Percentiles rank a stretch among this genome's conserved stretches.
Evolutionary conservation across 106 monocot genomes (phyloP).

Genomic region (Dioscorea dumetorum): DNA sequence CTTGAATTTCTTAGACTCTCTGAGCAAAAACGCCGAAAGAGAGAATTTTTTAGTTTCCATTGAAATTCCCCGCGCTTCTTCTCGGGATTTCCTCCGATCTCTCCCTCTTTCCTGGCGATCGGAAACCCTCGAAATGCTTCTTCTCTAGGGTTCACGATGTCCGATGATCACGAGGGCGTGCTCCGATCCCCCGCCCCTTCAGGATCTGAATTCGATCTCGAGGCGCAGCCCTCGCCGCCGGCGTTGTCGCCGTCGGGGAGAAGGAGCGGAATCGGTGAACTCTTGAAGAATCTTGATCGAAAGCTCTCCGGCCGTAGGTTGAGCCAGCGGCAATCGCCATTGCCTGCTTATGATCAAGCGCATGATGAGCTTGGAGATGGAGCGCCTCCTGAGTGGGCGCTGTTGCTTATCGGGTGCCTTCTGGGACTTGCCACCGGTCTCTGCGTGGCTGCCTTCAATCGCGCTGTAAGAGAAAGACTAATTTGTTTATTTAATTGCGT

Average conservation of each 20-base stretch:
- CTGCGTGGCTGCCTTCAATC: slow-evolving; percentile 97
- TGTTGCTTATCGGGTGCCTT: slow-evolving; percentile 92
- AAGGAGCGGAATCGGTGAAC: slow-evolving; percentile 49
- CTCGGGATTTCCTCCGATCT: neutral
- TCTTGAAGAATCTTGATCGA: slow-evolving; percentile 53
- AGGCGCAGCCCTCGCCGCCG: slow-evolving; percentile 21
- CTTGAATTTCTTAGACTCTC: too few relatives aligned
- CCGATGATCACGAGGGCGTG: neutral
- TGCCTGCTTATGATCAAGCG: slow-evolving; percentile 4
- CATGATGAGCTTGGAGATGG: slow-evolving; percentile 77
- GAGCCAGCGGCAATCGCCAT: slow-evolving; percentile 21
- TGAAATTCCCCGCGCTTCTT: slow-evolving; percentile 28
- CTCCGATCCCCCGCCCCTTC: neutral
- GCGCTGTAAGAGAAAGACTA: slow-evolving; percentile 43
- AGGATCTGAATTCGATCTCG: slow-evolving; percentile 26
- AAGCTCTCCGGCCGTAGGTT: slow-evolving; percentile 34
- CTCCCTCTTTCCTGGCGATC: slow-evolving; percentile 8
- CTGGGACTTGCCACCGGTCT: slow-evolving; percentile 94
- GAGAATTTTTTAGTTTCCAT: too few relatives aligned
- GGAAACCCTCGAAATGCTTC: neutral
- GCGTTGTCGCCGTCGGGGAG: slow-evolving; percentile 7
- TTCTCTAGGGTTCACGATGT: too few relatives aligned
- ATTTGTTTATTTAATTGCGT: neutral
- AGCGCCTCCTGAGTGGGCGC: slow-evolving; percentile 98
- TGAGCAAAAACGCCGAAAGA: too few relatives aligned